Evolutionary conservation across 106 monocot genomes (phyloP).

Genomic region (Apostasia shenzhenica): DNA sequence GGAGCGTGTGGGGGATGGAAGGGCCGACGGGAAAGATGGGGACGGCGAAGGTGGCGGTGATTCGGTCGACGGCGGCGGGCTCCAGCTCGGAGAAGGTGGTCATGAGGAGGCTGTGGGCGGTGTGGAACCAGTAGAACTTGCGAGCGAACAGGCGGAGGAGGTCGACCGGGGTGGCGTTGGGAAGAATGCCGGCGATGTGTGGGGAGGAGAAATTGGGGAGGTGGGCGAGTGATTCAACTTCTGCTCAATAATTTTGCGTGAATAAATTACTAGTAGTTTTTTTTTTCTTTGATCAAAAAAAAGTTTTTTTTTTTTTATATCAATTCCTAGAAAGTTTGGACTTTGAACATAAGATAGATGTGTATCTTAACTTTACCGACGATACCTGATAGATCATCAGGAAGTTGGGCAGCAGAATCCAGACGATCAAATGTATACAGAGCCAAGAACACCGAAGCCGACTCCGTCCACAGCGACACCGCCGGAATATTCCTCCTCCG

Average conservation of each 20-base stretch:
- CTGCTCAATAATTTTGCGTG: background rate
- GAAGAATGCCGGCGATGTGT: background rate
- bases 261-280: background rate
- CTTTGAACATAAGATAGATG: too few relatives aligned
- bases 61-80: background rate
- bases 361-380: too few relatives aligned
- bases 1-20: constrained; percentile 9
- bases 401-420: background rate
- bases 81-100: constrained; percentile 22
- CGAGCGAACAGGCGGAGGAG: background rate
- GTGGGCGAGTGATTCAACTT: background rate
- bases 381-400: background rate
- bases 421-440: constrained; percentile 6
- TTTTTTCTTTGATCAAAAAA: background rate
- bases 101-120: constrained; percentile 7
- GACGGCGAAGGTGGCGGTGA: constrained; percentile 10
- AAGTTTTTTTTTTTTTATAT: background rate
- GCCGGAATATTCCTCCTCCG: constrained; percentile 22
- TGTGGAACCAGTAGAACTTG: constrained; percentile 4
- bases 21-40: constrained; percentile 19
- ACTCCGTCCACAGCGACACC: constrained; percentile 29
- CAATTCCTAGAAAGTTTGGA: too few relatives aligned
- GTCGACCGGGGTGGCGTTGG: background rate
- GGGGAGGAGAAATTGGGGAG: constrained; percentile 1
- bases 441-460: constrained; percentile 26